A percentile compares a stretch with the other conserved stretches of the same genome.
Conservation (phyloP, 2,329 filamentous ascomycete genomes). For the Zasmidium citrigriseum region DNA sequence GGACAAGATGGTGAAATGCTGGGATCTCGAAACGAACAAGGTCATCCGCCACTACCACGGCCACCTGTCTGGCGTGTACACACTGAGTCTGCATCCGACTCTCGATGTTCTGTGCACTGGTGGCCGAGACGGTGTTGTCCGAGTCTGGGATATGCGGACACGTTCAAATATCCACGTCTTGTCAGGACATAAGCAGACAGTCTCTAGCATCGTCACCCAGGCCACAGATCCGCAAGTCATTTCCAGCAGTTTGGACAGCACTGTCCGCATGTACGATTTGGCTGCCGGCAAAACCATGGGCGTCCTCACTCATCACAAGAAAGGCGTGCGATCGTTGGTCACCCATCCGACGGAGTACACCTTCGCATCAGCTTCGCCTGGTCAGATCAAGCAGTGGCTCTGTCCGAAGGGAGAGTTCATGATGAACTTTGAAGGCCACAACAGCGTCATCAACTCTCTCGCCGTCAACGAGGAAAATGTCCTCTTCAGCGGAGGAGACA, state of each 20-base stretch:
- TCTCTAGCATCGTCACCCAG: constrained; percentile 87
- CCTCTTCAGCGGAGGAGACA: constrained; percentile 91
- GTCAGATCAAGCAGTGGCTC: constrained; percentile 99
- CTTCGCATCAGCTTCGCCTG: constrained; percentile 88
- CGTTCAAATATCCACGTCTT: constrained; percentile 94
- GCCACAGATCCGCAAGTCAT: constrained; percentile 97
- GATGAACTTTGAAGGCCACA: constrained; percentile 98
- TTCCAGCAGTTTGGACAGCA: constrained; percentile 86
- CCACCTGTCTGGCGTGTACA: constrained; percentile 94
- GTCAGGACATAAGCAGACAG: constrained; percentile 84
- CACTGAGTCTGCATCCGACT: constrained; percentile 87
- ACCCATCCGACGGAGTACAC: constrained; percentile 93
- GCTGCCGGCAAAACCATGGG: constrained; percentile 96
- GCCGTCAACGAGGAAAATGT: constrained; percentile 94
- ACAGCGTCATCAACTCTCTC: constrained; percentile 92
- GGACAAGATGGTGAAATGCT: constrained; percentile 99
- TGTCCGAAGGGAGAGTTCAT: constrained; percentile 97
- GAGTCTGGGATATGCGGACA: constrained; percentile 99
- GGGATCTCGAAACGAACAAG: constrained; percentile 99
- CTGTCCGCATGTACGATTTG: constrained; percentile 90
- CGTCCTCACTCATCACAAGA: constrained; percentile 96
- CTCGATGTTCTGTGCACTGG: constrained; percentile 94
- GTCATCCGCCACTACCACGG: constrained; percentile 98
- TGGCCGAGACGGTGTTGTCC: constrained; percentile 87
- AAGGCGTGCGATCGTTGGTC: constrained; percentile 83